These are phyloP conservation scores for Fusarium sp. DNA, from an alignment of 2,329 filamentous ascomycete species.

Conservation along the genomic window DNA sequence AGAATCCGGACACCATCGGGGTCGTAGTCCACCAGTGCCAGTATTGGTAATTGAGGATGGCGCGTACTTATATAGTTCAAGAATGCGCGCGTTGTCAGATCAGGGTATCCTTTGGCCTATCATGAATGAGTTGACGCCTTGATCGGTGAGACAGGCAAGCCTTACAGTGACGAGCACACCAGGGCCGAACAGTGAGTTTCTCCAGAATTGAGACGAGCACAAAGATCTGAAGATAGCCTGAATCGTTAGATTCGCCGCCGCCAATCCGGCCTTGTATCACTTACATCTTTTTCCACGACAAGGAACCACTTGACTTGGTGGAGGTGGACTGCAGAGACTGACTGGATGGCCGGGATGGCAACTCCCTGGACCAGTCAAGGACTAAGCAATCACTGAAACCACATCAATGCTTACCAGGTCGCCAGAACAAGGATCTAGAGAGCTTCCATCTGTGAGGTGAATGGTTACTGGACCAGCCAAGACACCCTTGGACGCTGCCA, in stretches of 20 bases:
- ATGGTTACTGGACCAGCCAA: conserved; percentile 70
- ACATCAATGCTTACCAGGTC: conserved; percentile 43
- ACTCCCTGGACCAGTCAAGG: conserved; percentile 61
- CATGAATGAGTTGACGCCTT: background rate
- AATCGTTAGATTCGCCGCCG: background rate
- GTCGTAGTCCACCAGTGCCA: conserved; percentile 79
- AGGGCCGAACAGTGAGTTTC: conserved; percentile 58
- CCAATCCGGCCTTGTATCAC: background rate
- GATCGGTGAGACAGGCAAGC: background rate
- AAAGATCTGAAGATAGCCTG: conserved; percentile 80
- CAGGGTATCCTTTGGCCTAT: conserved; percentile 86
- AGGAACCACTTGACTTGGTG: conserved; percentile 71
- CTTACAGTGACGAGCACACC: conserved; percentile 77
- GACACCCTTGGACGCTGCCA: conserved; percentile 80
- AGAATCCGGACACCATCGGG: conserved; percentile 82
- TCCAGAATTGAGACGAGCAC: conserved; percentile 67
- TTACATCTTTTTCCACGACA: conserved; percentile 83
- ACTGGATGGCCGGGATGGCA: conserved; percentile 67
- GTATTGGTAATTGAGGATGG: conserved; percentile 66
- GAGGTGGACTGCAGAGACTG: conserved; percentile 64
- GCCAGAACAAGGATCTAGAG: conserved; percentile 48
- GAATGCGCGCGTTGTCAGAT: conserved; percentile 76
- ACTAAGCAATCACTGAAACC: background rate
- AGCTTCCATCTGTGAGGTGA: conserved; percentile 57
- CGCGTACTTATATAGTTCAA: conserved; percentile 64